These are phyloP conservation scores for Limtongozyma cylindracea DNA, from an alignment of 805 yeast genomes.

Conservation along the genomic window DNA sequence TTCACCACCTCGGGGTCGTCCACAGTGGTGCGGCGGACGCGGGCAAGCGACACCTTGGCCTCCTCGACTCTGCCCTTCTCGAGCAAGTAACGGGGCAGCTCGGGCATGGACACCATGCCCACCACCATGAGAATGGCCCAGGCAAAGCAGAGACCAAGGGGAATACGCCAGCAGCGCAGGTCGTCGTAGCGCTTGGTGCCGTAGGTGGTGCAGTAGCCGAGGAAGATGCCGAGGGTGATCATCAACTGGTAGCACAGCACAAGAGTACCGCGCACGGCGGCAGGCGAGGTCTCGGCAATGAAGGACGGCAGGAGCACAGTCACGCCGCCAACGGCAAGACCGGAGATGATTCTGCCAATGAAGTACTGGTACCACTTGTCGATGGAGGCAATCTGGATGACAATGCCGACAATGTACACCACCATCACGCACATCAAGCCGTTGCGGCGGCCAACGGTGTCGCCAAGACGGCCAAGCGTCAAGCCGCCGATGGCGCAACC, in stretches of 20 bases:
- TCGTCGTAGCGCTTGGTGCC: not conserved
- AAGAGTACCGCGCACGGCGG: not conserved
- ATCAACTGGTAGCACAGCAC: not conserved
- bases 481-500: conserved; percentile 60
- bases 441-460: conserved; percentile 29
- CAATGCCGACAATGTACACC: conserved; percentile 33
- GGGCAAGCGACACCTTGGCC: conserved; percentile 1
- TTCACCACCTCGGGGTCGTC: not conserved
- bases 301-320: not conserved
- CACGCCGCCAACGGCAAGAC: conserved; percentile 15
- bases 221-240: not conserved
- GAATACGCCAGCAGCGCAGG: not conserved
- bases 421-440: conserved; percentile 27
- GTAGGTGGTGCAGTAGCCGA: not conserved
- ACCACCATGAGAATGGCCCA: not conserved
- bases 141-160: conserved; percentile 13
- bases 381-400: conserved; percentile 31
- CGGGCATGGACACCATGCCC: not conserved
- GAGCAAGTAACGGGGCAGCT: conserved; percentile 14
- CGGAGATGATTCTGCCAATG: conserved; percentile 14
- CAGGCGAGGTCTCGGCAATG: not conserved
- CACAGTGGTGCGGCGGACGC: not conserved
- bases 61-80: conserved; percentile 6
- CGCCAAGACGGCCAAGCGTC: conserved; percentile 27
- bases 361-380: conserved; percentile 26